These are phyloP conservation scores for Geotrichum australiense DNA, from an alignment of 1,139 yeast species.

Conservation along the genomic window DNA sequence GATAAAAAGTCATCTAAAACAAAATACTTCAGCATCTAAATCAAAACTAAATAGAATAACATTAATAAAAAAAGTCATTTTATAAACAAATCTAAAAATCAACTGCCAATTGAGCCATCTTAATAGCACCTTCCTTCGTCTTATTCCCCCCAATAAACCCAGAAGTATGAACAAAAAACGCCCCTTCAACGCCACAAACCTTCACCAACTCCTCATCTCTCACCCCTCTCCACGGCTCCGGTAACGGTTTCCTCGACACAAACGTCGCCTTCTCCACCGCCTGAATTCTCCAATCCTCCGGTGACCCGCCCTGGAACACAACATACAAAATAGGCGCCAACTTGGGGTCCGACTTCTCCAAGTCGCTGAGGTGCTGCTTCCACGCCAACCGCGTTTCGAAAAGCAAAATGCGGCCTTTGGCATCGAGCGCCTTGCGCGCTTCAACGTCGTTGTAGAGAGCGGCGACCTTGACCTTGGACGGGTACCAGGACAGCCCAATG, in stretches of 20 bases:
- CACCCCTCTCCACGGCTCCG: slow-evolving; percentile 88
- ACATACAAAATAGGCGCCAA: slow-evolving; percentile 65
- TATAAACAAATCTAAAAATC: slow-evolving; percentile 18
- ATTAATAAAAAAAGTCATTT: no score
- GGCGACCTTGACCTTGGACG: slow-evolving; percentile 73
- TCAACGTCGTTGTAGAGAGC: slow-evolving; percentile 49
- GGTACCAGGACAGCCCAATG: slow-evolving; percentile 84
- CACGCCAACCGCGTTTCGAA: slow-evolving; percentile 78
- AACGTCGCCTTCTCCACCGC: slow-evolving; percentile 82
- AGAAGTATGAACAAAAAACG: slow-evolving; percentile 90
- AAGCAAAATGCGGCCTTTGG: slow-evolving; percentile 57
- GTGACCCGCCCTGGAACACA: slow-evolving; percentile 59
- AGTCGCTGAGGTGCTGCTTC: slow-evolving; percentile 81
- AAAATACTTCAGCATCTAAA: no score
- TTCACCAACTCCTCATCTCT: slow-evolving; percentile 77
- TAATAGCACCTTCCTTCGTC: slow-evolving; percentile 67
- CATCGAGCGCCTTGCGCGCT: slow-evolving; percentile 25
- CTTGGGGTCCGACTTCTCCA: slow-evolving; percentile 50
- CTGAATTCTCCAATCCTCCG: slow-evolving; percentile 74
- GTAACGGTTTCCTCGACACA: slow-evolving; percentile 78
- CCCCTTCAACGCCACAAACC: slow-evolving; percentile 70
- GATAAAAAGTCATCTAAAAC: no score
- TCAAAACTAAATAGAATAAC: no score
- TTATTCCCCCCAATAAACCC: slow-evolving; percentile 96
- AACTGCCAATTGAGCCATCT: slow-evolving; percentile 60